Percentiles rank a stretch among this genome's conserved stretches.
Conservation (phyloP, 192 early-diverging fungal species). For the Kickxella alabastrina region DNA sequence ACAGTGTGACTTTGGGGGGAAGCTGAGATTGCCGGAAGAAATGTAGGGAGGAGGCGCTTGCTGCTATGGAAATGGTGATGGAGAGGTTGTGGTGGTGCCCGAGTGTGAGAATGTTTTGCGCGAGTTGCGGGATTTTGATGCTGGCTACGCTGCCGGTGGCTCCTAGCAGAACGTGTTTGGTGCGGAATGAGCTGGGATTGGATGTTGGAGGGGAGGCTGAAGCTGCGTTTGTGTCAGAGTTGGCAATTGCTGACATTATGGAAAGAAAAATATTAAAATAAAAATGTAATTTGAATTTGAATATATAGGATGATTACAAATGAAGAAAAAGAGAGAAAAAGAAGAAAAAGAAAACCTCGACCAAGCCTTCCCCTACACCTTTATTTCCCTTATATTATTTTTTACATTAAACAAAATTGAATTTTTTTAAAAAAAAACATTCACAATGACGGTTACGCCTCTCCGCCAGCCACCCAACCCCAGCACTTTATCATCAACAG, state of each 20-base stretch:
- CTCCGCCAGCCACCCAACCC: no score
- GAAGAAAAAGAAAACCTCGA: not conserved
- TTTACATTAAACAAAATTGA: not conserved
- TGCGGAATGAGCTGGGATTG: not conserved
- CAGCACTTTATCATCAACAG: slow-evolving; percentile 1
- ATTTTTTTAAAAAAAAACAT: no score
- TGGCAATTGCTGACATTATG: no score
- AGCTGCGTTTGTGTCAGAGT: no score
- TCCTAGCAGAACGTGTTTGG: slow-evolving; percentile 65
- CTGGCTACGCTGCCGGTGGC: slow-evolving; percentile 89
- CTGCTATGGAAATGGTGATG: slow-evolving; percentile 73
- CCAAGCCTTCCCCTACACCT: not conserved
- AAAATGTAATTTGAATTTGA: no score
- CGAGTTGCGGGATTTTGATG: slow-evolving; percentile 80
- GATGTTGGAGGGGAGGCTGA: no score
- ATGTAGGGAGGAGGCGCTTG: slow-evolving; percentile 78
- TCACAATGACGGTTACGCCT: no score
- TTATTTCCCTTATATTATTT: not conserved
- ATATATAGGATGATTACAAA: no score
- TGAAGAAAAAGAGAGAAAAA: not conserved
- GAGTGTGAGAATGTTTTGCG: slow-evolving; percentile 14
- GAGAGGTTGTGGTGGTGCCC: slow-evolving; percentile 12
- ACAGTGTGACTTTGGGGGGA: slow-evolving; percentile 51
- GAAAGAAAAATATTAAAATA: not conserved
- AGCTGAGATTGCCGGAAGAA: slow-evolving; percentile 71